Base-by-base conservation (phyloP, 202 grass and related monocot genomes). In the Dendrocalamus latiflorus region DNA sequence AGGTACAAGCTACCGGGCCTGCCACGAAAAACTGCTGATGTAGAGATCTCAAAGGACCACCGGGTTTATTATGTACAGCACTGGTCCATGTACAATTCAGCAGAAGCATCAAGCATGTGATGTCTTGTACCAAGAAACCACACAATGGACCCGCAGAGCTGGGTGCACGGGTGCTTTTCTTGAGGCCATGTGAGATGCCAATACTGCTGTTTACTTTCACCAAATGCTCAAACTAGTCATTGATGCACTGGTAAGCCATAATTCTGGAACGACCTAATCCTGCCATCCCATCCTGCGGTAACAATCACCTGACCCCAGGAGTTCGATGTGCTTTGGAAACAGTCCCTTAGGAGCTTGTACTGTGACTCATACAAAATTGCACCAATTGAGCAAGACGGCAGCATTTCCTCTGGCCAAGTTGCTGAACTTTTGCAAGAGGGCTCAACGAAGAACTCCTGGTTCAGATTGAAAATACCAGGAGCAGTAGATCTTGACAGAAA, bases 371-470 rank as follows among this genome's bases (percentile, higher is more conserved):
- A 81, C 72, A 97, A 39, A 37, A 37, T 67, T 74, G 77, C 59
- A 30, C 77, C 68, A 70, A 74, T 44, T 0, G 74, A 85, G 72
- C 64, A 66, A 28, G 82, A 82, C 8, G 91, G 91, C 43, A 99
- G 89, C 70, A 94, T 96, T 70, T 99, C 96, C 86, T 94, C 93
- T 26, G 96, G 96, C 96, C 96, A 99, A 50, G 96, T 99, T 36
- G 96, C 96, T 30, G 93, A 75, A 16, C 89, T 87, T 86, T 86
- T 88, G 74, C 84, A 82, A 4, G 72, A 82, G 5, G 84, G 83
- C 75, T 90, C 83, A n/a, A 51, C 37, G 63, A 91, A 88, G 14
- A 94, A 84, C 58, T 97, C 88, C 11, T 86, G 84, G 57, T 77
- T 86, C 78, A 93, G 78, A 56, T 70, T 91, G 41, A 91, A 92